Percentiles rank a stretch among this genome's conserved stretches.
phyloP scores from a whole-genome alignment of 495 filamentous ascomycete species.

The Annulohypoxylon stygium region DNA sequence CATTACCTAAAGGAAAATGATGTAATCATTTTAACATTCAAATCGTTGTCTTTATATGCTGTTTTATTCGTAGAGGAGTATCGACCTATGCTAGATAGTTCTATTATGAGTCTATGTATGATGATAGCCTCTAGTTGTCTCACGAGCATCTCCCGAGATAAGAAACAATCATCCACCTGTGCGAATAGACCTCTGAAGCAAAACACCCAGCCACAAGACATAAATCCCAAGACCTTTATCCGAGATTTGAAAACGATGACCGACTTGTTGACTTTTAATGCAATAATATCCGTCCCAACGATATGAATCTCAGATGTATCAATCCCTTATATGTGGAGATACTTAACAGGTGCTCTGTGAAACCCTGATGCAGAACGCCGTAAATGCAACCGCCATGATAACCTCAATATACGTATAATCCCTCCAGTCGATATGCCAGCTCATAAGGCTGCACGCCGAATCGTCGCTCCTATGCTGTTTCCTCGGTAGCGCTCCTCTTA shows the following conservation, averaged over 20 bases:
- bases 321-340: neutral
- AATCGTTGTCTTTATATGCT: neutral
- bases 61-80: constrained; percentile 1
- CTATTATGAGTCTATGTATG: constrained; percentile 3
- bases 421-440: constrained; percentile 22
- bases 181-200: neutral
- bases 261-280: neutral
- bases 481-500: constrained; percentile 39
- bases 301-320: constrained; percentile 8
- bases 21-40: neutral
- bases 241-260: neutral
- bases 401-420: constrained; percentile 5
- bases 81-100: neutral
- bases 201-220: neutral
- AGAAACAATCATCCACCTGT: neutral
- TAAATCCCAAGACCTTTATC: neutral
- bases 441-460: constrained; percentile 1
- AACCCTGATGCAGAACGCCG: constrained; percentile 44
- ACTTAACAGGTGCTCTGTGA: neutral
- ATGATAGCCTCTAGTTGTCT: neutral
- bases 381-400: constrained; percentile 38
- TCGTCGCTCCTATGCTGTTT: constrained; percentile 25
- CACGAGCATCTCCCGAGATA: neutral
- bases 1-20: neutral
- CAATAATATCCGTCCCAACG: neutral